Percentiles rank a stretch among this genome's conserved stretches.
These are phyloP conservation scores for Dioscorea cayenensis DNA, from an alignment of 116 monocot genomes.

Conservation along the genomic window DNA sequence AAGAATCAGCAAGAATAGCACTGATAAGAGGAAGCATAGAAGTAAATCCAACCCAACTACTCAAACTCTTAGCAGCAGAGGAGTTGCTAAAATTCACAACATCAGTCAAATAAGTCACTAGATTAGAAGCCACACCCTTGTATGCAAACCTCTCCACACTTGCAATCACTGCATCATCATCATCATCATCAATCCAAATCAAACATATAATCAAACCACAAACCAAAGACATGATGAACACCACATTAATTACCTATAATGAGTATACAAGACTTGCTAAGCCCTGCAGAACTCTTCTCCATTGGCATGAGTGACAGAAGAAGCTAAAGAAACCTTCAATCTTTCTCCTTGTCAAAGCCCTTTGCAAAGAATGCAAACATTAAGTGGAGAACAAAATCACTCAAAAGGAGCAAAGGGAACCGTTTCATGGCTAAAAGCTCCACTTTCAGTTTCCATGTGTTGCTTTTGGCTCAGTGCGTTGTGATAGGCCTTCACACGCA, in stretches of 20 bases:
- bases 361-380: too few species aligned
- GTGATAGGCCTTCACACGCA: too few species aligned
- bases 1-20: constrained; percentile 80
- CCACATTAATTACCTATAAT: constrained; percentile 53
- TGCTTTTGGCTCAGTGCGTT: too few species aligned
- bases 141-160: constrained; percentile 89
- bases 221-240: neutral
- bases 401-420: too few species aligned
- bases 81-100: constrained; percentile 71
- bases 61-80: constrained; percentile 72
- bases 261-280: constrained; percentile 67
- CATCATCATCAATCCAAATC: neutral
- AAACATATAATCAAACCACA: neutral
- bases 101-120: constrained; percentile 81
- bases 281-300: constrained; percentile 20
- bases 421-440: too few species aligned
- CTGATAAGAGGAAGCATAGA: constrained; percentile 88
- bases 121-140: constrained; percentile 92
- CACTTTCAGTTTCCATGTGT: too few species aligned
- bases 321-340: neutral
- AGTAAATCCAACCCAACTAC: constrained; percentile 73
- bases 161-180: constrained; percentile 58
- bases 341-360: neutral
- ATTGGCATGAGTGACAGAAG: constrained; percentile 13
- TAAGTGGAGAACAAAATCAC: too few species aligned